phyloP scores from a whole-genome alignment of 768 basidiomycete species.

The Pulveroboletus sp. region DNA sequence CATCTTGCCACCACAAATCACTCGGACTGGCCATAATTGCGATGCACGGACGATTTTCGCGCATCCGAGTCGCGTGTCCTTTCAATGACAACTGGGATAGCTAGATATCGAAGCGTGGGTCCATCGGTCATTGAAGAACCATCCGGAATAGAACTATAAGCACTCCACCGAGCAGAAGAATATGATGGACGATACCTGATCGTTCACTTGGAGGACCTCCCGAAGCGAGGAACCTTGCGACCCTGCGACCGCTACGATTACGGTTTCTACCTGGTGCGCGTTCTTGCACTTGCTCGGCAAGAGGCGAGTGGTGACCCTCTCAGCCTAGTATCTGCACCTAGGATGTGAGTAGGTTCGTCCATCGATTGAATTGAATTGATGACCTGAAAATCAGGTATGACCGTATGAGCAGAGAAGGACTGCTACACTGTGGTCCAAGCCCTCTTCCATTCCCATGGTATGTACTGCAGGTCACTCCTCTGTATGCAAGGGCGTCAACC shows the following conservation, averaged over 20 bases:
- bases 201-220: not conserved
- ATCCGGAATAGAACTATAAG: not conserved
- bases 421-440: slow-evolving; percentile 27
- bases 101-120: not conserved
- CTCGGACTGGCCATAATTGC: not conserved
- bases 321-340: not conserved
- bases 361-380: not conserved
- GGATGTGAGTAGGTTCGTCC: not conserved
- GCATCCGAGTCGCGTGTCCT: not conserved
- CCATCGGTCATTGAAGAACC: not conserved
- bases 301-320: not conserved
- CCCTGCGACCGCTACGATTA: not conserved
- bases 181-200: not conserved
- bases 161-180: not conserved
- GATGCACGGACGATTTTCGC: not conserved
- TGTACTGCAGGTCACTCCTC: slow-evolving; percentile 28
- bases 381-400: not conserved
- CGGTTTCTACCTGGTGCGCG: not conserved
- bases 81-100: not conserved
- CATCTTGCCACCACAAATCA: not conserved
- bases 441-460: slow-evolving; percentile 51
- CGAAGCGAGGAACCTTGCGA: not conserved
- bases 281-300: not conserved
- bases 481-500: slow-evolving; percentile 30
- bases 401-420: slow-evolving; percentile 5